Conservation (phyloP, 495 filamentous ascomycete genomes). For the Extremus antarcticus region DNA sequence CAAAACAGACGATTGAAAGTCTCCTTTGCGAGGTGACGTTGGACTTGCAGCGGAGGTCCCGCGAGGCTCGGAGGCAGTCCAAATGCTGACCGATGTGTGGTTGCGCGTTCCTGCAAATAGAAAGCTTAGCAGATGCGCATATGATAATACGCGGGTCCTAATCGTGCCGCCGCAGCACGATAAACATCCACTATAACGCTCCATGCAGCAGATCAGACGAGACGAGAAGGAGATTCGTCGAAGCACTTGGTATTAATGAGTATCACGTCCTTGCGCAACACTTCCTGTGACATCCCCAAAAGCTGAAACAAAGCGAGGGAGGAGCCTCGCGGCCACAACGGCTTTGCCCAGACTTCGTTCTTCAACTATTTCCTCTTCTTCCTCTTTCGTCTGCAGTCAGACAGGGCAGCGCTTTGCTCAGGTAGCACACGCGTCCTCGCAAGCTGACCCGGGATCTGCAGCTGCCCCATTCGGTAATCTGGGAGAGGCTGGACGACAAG, state of each 20-base stretch:
- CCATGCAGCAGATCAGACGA: neutral
- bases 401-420: neutral
- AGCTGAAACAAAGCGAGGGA: neutral
- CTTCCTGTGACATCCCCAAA: neutral
- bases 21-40: neutral
- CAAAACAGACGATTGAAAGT: neutral
- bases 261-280: neutral
- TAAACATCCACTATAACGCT: neutral
- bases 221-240: neutral
- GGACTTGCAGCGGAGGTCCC: too few species aligned
- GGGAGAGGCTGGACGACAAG: too few species aligned
- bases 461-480: neutral
- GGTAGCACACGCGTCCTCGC: neutral
- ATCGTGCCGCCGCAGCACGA: neutral
- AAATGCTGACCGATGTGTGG: neutral
- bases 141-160: neutral
- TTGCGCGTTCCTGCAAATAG: neutral
- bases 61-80: too few species aligned
- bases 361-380: neutral
- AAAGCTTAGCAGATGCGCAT: neutral
- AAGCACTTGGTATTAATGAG: neutral
- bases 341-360: neutral
- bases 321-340: neutral
- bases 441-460: neutral
- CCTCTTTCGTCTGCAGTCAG: neutral